phyloP scores from a whole-genome alignment of 768 basidiomycete genomes.

The Suillus plorans region DNA sequence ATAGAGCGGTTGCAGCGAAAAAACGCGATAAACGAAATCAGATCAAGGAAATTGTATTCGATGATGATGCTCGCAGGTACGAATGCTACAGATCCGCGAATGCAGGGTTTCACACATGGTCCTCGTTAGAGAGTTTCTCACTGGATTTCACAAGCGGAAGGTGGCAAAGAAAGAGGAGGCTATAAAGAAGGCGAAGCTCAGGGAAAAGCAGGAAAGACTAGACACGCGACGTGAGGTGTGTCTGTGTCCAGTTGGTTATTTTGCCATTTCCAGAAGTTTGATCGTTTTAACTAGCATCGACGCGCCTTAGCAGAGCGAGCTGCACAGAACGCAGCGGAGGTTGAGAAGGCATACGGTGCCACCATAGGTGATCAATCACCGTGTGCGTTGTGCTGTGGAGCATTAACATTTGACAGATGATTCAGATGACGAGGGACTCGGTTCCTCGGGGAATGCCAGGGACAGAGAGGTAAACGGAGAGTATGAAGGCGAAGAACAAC shows the following conservation, averaged over 20 bases:
- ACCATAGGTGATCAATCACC: constrained; percentile 37
- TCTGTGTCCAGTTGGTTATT: constrained; percentile 14
- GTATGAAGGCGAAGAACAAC: constrained; percentile 80
- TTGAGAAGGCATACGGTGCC: constrained; percentile 73
- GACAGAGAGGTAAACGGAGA: constrained; percentile 55
- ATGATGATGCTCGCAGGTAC: constrained; percentile 81
- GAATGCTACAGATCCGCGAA: constrained; percentile 15
- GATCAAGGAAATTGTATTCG: constrained; percentile 80
- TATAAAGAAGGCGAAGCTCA: constrained; percentile 68
- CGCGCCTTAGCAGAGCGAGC: constrained; percentile 77
- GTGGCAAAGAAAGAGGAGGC: constrained; percentile 78
- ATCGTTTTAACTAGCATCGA: constrained; percentile 56
- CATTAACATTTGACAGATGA: constrained; percentile 17
- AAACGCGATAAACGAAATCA: constrained; percentile 64
- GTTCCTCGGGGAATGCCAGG: constrained; percentile 36
- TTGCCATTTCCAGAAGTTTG: constrained; percentile 15
- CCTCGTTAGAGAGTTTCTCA: constrained; percentile 74
- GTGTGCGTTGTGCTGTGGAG: constrained; percentile 5
- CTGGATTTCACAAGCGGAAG: constrained; percentile 93
- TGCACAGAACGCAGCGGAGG: constrained; percentile 68
- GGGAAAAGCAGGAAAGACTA: constrained; percentile 73
- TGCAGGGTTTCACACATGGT: neutral
- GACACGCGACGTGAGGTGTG: constrained; percentile 79
- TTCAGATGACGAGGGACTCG: constrained; percentile 43
- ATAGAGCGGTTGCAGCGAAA: constrained; percentile 64